phyloP scores from a whole-genome alignment of 1,284 basidiomycete species.

The Agaricales sp. region DNA sequence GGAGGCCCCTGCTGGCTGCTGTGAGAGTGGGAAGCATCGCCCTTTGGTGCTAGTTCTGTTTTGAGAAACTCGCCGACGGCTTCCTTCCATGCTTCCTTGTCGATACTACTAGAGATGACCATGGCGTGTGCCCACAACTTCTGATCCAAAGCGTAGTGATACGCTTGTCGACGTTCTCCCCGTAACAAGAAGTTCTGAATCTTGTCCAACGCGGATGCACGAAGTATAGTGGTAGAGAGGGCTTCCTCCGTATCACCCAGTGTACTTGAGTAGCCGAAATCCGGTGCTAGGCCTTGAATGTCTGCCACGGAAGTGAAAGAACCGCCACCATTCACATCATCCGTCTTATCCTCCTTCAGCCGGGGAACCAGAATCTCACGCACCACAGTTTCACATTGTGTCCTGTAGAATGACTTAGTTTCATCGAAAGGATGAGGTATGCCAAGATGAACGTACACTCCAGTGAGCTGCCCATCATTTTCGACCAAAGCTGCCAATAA shows the following conservation, averaged over 20 bases:
- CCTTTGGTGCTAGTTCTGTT: slow-evolving; percentile 56
- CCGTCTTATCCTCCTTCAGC: slow-evolving; percentile 3
- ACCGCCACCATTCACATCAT: background rate
- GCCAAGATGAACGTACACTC: slow-evolving; percentile 70
- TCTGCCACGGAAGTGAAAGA: slow-evolving; percentile 8
- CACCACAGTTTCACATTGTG: slow-evolving; percentile 59
- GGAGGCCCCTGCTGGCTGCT: slow-evolving; percentile 13
- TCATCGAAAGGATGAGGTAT: slow-evolving; percentile 6
- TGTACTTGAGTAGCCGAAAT: slow-evolving; percentile 11
- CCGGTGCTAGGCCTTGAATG: slow-evolving; percentile 13
- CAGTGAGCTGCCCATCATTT: slow-evolving; percentile 76
- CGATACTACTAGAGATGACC: slow-evolving; percentile 88
- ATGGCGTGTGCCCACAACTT: slow-evolving; percentile 95
- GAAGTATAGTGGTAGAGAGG: slow-evolving; percentile 39
- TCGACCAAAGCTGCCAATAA: slow-evolving; percentile 75
- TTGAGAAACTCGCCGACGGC: slow-evolving; percentile 81
- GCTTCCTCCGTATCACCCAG: slow-evolving; percentile 20
- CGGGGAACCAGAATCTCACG: slow-evolving; percentile 32
- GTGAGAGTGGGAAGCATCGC: slow-evolving; percentile 14
- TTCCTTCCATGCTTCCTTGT: slow-evolving; percentile 90
- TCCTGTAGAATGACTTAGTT: slow-evolving; percentile 29
- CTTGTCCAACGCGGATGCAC: slow-evolving; percentile 58
- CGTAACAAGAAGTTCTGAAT: slow-evolving; percentile 72
- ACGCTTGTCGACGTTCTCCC: slow-evolving; percentile 83
- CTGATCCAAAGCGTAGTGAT: slow-evolving; percentile 81